Evolutionary conservation across 257 asterid genomes (phyloP).

Genomic region (Gynochthodes officinalis): DNA sequence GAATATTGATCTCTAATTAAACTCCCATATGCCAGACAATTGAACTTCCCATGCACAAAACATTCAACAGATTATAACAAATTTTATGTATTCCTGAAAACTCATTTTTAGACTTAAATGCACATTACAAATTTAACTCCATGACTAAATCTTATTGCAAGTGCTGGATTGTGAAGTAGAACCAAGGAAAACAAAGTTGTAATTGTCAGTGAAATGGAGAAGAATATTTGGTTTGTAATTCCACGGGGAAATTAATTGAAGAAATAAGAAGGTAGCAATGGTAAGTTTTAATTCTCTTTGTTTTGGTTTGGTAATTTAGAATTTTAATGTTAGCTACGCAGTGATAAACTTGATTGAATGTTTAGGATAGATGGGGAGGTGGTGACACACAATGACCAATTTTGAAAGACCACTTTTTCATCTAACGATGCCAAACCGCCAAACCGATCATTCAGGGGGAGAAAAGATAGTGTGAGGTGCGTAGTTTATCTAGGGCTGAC

Average conservation of each 20-base stretch:
- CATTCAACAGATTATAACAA: background rate
- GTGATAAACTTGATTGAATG: too few relatives aligned
- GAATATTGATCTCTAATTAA: background rate
- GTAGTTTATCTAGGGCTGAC: too few relatives aligned
- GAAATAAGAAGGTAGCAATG: too few relatives aligned
- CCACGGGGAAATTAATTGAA: conserved; percentile 71
- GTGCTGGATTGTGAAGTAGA: conserved; percentile 77
- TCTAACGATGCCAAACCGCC: too few relatives aligned
- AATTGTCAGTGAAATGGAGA: conserved; percentile 88
- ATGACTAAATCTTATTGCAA: conserved; percentile 23
- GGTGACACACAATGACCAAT: too few relatives aligned
- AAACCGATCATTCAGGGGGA: too few relatives aligned
- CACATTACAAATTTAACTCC: background rate
- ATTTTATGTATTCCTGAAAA: background rate
- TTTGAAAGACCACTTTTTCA: too few relatives aligned
- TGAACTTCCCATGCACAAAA: background rate
- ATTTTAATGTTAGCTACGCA: too few relatives aligned
- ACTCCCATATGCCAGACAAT: background rate
- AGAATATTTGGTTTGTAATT: conserved; percentile 86
- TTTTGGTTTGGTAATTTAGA: too few relatives aligned
- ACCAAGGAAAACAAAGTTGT: conserved; percentile 66
- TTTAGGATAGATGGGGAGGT: too few relatives aligned
- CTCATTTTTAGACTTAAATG: background rate
- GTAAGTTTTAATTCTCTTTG: too few relatives aligned
- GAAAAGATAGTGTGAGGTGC: too few relatives aligned